Evolutionary conservation across 768 basidiomycete species (phyloP).

Genomic region (Cantharellus cinnabarinus): DNA sequence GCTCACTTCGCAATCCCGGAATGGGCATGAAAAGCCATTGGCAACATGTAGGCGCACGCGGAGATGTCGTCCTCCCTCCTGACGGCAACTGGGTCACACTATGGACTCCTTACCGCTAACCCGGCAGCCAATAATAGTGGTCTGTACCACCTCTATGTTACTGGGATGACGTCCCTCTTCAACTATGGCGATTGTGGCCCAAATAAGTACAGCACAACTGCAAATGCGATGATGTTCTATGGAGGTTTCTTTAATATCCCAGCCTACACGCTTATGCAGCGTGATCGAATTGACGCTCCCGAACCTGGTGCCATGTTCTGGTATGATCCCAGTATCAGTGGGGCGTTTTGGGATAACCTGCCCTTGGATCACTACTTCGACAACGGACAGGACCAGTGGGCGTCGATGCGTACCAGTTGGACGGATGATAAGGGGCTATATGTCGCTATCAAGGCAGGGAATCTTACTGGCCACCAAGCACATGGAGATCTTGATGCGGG

Average conservation of each 20-base stretch:
- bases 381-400: conserved; percentile 61
- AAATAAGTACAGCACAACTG: conserved; percentile 88
- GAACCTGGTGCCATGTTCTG: conserved; percentile 80
- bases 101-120: conserved; percentile 51
- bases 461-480: conserved; percentile 65
- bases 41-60: conserved; percentile 28
- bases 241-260: conserved; percentile 48
- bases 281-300: conserved; percentile 62
- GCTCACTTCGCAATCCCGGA: background rate
- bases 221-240: conserved; percentile 72
- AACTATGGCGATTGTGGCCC: conserved; percentile 72
- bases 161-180: conserved; percentile 68
- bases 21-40: background rate
- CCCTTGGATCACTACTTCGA: conserved; percentile 70
- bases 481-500: conserved; percentile 91
- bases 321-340: conserved; percentile 67
- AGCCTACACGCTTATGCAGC: conserved; percentile 67
- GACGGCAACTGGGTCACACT: conserved; percentile 71
- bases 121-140: conserved; percentile 50
- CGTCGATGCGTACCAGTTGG: conserved; percentile 80
- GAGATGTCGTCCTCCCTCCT: conserved; percentile 72
- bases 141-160: conserved; percentile 62
- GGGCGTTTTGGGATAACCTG: conserved; percentile 82
- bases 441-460: conserved; percentile 78
- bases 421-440: conserved; percentile 66